These are phyloP conservation scores for Nasturtium officinale DNA, from an alignment of 345 rosid genomes.

Conservation along the genomic window DNA sequence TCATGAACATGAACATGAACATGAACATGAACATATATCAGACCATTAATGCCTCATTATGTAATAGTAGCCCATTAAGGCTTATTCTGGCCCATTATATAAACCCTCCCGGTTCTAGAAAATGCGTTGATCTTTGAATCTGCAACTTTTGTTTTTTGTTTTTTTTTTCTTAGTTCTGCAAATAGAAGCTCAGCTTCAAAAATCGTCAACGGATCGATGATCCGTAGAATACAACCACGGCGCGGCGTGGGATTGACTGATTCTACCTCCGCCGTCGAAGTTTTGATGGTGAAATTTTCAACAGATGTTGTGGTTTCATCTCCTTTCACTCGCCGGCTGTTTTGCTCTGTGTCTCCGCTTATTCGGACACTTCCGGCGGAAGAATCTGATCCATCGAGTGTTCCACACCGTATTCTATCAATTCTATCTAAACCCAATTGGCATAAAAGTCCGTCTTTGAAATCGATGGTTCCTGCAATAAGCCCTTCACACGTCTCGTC, in stretches of 20 bases:
- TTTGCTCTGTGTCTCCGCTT: conserved; percentile 34
- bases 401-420: conserved; percentile 50
- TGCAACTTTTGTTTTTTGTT: not conserved
- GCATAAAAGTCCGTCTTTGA: conserved; percentile 55
- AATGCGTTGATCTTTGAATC: not conserved
- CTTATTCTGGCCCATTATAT: not conserved
- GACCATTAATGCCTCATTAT: not conserved
- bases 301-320: conserved; percentile 18
- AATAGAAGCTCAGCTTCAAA: not conserved
- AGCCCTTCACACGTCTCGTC: conserved; percentile 58
- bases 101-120: conserved; percentile 1
- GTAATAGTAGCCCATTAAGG: not conserved
- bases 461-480: conserved; percentile 46
- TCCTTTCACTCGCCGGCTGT: conserved; percentile 29
- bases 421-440: conserved; percentile 58
- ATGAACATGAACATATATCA: not conserved
- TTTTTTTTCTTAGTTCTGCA: not conserved
- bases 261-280: conserved; percentile 19
- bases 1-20: too few relatives aligned
- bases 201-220: conserved; percentile 25
- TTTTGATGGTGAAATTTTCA: conserved; percentile 39
- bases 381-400: conserved; percentile 39
- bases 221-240: conserved; percentile 10
- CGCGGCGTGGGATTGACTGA: not conserved
- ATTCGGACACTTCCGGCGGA: conserved; percentile 12